Conservation (phyloP, 768 basidiomycete genomes). For the Panus rudis region DNA sequence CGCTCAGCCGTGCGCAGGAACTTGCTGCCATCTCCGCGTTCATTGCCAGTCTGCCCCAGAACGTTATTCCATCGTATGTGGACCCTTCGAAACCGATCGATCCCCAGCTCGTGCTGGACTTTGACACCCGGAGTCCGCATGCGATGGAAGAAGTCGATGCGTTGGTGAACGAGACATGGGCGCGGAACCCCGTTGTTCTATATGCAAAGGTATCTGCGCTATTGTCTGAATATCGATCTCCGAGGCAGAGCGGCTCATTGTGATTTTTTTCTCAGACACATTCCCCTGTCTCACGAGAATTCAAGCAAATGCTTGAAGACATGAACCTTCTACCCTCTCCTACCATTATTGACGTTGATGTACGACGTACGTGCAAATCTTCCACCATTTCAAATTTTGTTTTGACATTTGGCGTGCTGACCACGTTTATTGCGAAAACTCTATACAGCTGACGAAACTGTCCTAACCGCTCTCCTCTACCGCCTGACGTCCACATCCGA, state of each 20-base stretch:
- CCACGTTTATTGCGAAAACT: not conserved
- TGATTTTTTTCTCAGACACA: slow-evolving; percentile 36
- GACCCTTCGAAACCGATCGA: slow-evolving; percentile 64
- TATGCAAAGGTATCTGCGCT: slow-evolving; percentile 53
- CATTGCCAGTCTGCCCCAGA: slow-evolving; percentile 12
- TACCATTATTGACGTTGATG: slow-evolving; percentile 64
- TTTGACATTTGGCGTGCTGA: not conserved
- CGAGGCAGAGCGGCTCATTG: slow-evolving; percentile 1
- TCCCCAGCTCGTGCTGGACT: slow-evolving; percentile 76
- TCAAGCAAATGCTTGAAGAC: slow-evolving; percentile 49
- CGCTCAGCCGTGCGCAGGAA: slow-evolving; percentile 50
- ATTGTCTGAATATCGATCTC: slow-evolving; percentile 2
- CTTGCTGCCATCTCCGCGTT: slow-evolving; percentile 61
- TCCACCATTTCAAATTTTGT: not conserved
- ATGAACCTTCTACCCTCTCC: slow-evolving; percentile 57
- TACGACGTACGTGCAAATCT: slow-evolving; percentile 34
- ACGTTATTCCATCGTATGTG: slow-evolving; percentile 55
- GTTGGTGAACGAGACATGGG: slow-evolving; percentile 64
- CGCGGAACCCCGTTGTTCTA: slow-evolving; percentile 65
- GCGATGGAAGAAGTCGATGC: slow-evolving; percentile 53
- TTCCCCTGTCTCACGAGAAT: slow-evolving; percentile 59
- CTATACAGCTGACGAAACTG: slow-evolving; percentile 50
- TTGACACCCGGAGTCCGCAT: slow-evolving; percentile 62
- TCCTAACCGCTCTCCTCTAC: slow-evolving; percentile 52
- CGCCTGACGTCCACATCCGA: slow-evolving; percentile 50